Conservation (phyloP, 768 basidiomycete species). For the Lactifluus rugatus region DNA sequence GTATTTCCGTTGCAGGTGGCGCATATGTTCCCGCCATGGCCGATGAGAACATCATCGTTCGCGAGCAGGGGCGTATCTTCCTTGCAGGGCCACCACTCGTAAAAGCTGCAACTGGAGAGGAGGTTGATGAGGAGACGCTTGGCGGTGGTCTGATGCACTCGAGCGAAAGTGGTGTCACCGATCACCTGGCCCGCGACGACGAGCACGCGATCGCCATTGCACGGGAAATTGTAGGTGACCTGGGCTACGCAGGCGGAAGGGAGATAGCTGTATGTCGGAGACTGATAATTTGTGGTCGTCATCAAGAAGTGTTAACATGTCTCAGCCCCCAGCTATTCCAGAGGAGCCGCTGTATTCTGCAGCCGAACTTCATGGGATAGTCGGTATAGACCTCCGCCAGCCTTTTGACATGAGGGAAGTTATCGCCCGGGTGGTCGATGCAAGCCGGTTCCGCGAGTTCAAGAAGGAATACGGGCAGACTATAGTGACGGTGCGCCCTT, state of each 20-base stretch:
- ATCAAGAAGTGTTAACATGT: conserved; percentile 6
- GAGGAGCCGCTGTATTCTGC: conserved; percentile 74
- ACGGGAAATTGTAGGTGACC: conserved; percentile 64
- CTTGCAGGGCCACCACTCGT: conserved; percentile 91
- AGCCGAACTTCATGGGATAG: conserved; percentile 81
- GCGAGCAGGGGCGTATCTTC: conserved; percentile 89
- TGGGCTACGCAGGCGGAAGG: conserved; percentile 52
- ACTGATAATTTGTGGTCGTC: not conserved
- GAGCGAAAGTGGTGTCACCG: conserved; percentile 82
- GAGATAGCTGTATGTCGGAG: conserved; percentile 37
- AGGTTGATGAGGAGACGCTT: conserved; percentile 84
- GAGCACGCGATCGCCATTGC: conserved; percentile 78
- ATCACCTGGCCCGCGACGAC: conserved; percentile 78
- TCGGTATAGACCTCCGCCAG: conserved; percentile 82
- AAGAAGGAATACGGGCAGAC: conserved; percentile 93
- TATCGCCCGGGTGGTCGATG: conserved; percentile 85
- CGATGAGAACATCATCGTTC: conserved; percentile 85
- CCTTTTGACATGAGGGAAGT: conserved; percentile 92
- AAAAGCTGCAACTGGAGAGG: conserved; percentile 90
- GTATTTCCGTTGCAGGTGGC: conserved; percentile 89
- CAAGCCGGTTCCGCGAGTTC: conserved; percentile 87
- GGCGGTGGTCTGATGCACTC: conserved; percentile 91
- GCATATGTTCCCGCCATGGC: conserved; percentile 97
- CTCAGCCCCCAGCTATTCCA: conserved; percentile 43
- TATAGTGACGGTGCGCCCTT: conserved; percentile 65